These are phyloP conservation scores for Linnemannia zychae DNA, from an alignment of 192 early-diverging fungal genomes.

Conservation along the genomic window DNA sequence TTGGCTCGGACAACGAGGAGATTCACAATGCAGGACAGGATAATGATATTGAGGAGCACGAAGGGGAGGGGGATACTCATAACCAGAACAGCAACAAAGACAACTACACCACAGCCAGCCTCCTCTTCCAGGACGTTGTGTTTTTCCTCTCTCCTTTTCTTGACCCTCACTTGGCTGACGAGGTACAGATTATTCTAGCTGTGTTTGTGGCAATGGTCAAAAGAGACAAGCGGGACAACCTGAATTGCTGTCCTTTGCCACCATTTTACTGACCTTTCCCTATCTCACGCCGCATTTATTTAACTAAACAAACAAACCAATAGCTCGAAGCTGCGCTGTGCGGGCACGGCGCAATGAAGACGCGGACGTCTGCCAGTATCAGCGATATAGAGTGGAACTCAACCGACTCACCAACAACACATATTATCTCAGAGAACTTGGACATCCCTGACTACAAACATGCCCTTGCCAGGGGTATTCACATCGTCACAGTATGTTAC, in stretches of 20 bases:
- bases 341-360: conserved; percentile 26
- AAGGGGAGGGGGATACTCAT: neutral
- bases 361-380: neutral
- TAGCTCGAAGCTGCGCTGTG: conserved; percentile 25
- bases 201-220: neutral
- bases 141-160: conserved; percentile 49
- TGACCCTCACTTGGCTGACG: neutral
- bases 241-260: conserved; percentile 1
- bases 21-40: neutral
- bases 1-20: neutral
- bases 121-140: conserved; percentile 28
- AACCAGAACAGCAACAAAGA: neutral
- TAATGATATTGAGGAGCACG: neutral
- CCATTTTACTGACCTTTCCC: conserved; percentile 11
- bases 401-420: conserved; percentile 14
- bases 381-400: neutral
- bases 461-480: conserved; percentile 37
- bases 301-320: neutral
- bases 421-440: conserved; percentile 45
- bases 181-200: conserved; percentile 11
- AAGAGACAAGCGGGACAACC: neutral
- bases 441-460: conserved; percentile 45
- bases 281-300: conserved; percentile 28
- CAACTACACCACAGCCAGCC: neutral
- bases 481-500: conserved; percentile 37